phyloP scores from a whole-genome alignment of 2,329 filamentous ascomycete genomes.

The Samsoniella hepiali region DNA sequence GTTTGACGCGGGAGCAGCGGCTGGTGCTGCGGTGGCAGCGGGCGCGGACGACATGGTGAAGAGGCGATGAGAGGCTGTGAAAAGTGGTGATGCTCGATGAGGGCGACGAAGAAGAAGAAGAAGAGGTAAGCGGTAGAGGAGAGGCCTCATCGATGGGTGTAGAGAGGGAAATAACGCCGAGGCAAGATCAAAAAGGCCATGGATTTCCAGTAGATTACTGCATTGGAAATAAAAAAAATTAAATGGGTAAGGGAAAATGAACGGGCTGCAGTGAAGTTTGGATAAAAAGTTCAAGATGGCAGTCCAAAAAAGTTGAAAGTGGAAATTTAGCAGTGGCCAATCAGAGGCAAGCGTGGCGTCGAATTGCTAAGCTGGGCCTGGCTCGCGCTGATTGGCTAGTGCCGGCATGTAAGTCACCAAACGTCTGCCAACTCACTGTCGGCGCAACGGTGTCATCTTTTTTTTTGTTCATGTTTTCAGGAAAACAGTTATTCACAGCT shows the following conservation, averaged over 20 bases:
- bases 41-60: slow-evolving; percentile 5
- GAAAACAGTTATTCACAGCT: no score
- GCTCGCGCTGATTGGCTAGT: background rate
- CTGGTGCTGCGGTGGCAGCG: background rate
- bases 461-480: no score
- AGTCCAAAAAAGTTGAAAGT: slow-evolving; percentile 8
- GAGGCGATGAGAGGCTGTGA: slow-evolving; percentile 4
- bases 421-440: no score
- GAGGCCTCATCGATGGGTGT: slow-evolving; percentile 4
- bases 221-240: background rate
- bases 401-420: no score
- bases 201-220: background rate
- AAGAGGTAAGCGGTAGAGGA: background rate
- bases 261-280: background rate
- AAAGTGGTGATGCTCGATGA: background rate
- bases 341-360: background rate
- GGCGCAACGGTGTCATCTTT: no score
- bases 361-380: slow-evolving; percentile 5
- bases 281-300: background rate
- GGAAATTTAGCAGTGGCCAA: slow-evolving; percentile 10
- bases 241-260: background rate
- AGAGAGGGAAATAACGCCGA: no score
- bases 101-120: slow-evolving; percentile 1
- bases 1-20: background rate
- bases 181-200: background rate